Conservation (phyloP, 352 stramenopile genomes). For the Globisporangium cederbergense region DNA sequence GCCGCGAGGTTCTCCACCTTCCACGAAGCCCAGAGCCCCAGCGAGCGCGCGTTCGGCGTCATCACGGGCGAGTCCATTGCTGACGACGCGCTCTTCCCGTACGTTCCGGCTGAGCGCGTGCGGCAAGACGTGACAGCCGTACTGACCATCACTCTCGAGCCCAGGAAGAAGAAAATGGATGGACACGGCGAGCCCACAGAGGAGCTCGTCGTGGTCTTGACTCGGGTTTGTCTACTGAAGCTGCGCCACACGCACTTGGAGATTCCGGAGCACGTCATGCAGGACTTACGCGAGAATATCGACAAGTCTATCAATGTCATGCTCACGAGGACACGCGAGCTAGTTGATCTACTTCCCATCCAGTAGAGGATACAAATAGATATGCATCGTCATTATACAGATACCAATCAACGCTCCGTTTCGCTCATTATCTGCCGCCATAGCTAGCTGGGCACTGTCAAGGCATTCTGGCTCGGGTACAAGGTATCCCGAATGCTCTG, state of each 20-base stretch:
- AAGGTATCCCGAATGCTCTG: background rate
- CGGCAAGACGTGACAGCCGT: slow-evolving; percentile 7
- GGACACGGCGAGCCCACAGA: background rate
- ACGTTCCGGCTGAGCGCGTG: background rate
- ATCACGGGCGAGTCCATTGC: slow-evolving; percentile 8
- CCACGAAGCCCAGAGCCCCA: background rate
- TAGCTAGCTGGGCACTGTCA: too few relatives aligned
- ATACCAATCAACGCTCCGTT: too few relatives aligned
- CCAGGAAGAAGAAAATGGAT: background rate
- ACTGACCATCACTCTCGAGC: background rate
- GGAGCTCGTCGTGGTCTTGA: slow-evolving; percentile 9
- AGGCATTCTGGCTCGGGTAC: background rate
- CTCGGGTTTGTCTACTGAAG: slow-evolving; percentile 6
- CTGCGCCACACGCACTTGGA: background rate
- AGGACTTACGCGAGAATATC: slow-evolving; percentile 1
- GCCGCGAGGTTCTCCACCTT: background rate
- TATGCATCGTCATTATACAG: too few relatives aligned
- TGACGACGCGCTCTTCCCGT: slow-evolving; percentile 9
- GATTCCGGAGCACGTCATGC: background rate
- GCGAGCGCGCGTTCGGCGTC: background rate
- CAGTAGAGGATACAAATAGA: background rate
- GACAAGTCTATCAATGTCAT: slow-evolving; percentile 4
- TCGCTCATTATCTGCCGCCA: too few relatives aligned
- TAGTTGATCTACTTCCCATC: background rate
- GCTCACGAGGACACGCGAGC: background rate